phyloP scores from a whole-genome alignment of 2,329 filamentous ascomycete genomes.

The Fusarium sp. region DNA sequence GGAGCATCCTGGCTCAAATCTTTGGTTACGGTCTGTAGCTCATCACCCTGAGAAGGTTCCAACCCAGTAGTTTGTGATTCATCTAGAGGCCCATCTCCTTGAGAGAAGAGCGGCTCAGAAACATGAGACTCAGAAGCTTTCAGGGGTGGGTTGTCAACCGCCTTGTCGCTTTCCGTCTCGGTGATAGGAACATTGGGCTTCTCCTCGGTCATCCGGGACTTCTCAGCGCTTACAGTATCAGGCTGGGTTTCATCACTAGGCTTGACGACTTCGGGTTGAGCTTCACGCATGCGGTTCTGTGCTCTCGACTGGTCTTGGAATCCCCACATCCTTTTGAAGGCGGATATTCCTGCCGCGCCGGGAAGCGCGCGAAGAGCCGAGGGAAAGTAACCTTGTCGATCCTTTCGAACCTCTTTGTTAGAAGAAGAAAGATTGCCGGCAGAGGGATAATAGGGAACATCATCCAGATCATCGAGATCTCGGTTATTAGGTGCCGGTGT shows the following conservation, averaged over 20 bases:
- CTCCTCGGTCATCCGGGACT: not conserved
- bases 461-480: constrained; percentile 26
- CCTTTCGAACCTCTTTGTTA: constrained; percentile 19
- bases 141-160: constrained; percentile 5
- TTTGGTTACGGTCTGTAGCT: constrained; percentile 8
- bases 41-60: constrained; percentile 45
- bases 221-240: constrained; percentile 8
- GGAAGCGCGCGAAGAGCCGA: constrained; percentile 40
- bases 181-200: constrained; percentile 8
- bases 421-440: constrained; percentile 13
- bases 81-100: constrained; percentile 46
- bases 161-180: not conserved
- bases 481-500: not conserved
- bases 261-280: constrained; percentile 8
- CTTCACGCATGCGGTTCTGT: constrained; percentile 6
- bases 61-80: constrained; percentile 44
- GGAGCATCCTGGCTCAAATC: not conserved
- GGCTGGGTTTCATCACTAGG: not conserved
- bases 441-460: constrained; percentile 18
- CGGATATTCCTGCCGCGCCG: constrained; percentile 31
- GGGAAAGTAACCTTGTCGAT: constrained; percentile 38
- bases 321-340: constrained; percentile 42
- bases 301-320: constrained; percentile 24
- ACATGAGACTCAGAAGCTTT: constrained; percentile 39
- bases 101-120: constrained; percentile 52